These are phyloP conservation scores for Psilocybe cubensis DNA, from an alignment of 768 basidiomycete species.

Conservation along the genomic window DNA sequence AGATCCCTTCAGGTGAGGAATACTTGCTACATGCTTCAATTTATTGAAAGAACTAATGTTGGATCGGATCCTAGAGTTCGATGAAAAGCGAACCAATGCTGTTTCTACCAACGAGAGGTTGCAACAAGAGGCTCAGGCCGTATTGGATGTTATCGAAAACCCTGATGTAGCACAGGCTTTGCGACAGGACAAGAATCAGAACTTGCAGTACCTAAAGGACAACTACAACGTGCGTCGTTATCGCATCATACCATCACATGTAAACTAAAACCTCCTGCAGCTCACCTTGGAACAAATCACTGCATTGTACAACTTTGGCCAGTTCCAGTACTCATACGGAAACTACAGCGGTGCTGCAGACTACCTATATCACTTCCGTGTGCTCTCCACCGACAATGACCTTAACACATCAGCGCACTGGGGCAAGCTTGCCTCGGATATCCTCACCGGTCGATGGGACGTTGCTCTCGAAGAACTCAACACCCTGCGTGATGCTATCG, in stretches of 20 bases:
- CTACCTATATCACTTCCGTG: slow-evolving; percentile 98
- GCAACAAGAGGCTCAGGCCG: slow-evolving; percentile 89
- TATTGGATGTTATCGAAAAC: slow-evolving; percentile 95
- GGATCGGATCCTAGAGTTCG: slow-evolving; percentile 66
- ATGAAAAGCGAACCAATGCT: slow-evolving; percentile 78
- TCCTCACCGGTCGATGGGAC: slow-evolving; percentile 94
- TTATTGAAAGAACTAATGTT: neutral
- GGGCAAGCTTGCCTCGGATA: slow-evolving; percentile 98
- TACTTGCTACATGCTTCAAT: neutral
- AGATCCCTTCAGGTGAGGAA: slow-evolving; percentile 66
- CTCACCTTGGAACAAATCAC: slow-evolving; percentile 95
- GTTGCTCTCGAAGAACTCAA: slow-evolving; percentile 95
- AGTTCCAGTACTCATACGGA: slow-evolving; percentile 98
- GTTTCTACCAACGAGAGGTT: slow-evolving; percentile 84
- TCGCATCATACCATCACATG: neutral
- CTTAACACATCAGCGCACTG: slow-evolving; percentile 97
- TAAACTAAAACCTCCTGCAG: slow-evolving; percentile 42
- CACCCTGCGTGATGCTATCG: slow-evolving; percentile 91
- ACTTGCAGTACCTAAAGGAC: slow-evolving; percentile 91
- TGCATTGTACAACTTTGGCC: slow-evolving; percentile 95
- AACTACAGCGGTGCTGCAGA: slow-evolving; percentile 97
- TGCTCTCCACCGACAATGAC: slow-evolving; percentile 91
- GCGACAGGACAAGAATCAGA: slow-evolving; percentile 97
- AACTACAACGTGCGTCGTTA: slow-evolving; percentile 74
- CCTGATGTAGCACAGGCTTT: slow-evolving; percentile 94